These are phyloP conservation scores for Ramaria sp. DNA, from an alignment of 768 basidiomycete genomes.

Conservation along the genomic window DNA sequence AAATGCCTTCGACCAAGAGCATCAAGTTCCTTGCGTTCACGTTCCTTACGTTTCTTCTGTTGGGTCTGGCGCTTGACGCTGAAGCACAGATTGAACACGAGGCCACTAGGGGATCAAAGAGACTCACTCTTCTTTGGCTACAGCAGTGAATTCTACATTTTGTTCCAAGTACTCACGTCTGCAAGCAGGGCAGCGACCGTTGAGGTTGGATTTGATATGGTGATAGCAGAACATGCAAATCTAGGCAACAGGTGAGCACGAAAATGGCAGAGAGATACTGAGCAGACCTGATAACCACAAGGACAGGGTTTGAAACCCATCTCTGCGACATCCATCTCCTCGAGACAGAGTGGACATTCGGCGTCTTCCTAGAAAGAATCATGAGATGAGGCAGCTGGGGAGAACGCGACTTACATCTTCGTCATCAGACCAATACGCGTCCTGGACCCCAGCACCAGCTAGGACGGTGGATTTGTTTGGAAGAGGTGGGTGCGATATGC, in stretches of 20 bases:
- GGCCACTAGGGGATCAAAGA: neutral
- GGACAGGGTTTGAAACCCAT: conserved; percentile 98
- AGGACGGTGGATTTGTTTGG: conserved; percentile 11
- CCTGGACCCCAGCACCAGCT: conserved; percentile 67
- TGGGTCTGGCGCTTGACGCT: conserved; percentile 93
- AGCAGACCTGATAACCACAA: conserved; percentile 87
- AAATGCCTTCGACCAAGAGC: conserved; percentile 73
- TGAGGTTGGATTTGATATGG: conserved; percentile 93
- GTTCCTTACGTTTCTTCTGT: conserved; percentile 90
- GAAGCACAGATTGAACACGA: conserved; percentile 13
- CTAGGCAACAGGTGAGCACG: conserved; percentile 29
- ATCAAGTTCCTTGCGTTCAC: conserved; percentile 92
- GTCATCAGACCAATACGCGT: conserved; percentile 96
- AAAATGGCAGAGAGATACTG: neutral
- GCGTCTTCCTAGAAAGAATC: conserved; percentile 69
- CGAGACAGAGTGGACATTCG: conserved; percentile 95
- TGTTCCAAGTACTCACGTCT: conserved; percentile 88
- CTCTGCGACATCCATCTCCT: conserved; percentile 98
- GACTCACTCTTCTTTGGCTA: conserved; percentile 89
- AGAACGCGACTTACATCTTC: conserved; percentile 47
- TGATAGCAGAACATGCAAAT: conserved; percentile 99
- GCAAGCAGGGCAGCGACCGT: conserved; percentile 95
- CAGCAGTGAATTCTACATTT: conserved; percentile 87
- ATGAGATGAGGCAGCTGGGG: neutral
- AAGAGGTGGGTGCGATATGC: neutral